Evolutionary conservation across 345 rosid genomes (phyloP).

Genomic region (Balakata baccata): DNA sequence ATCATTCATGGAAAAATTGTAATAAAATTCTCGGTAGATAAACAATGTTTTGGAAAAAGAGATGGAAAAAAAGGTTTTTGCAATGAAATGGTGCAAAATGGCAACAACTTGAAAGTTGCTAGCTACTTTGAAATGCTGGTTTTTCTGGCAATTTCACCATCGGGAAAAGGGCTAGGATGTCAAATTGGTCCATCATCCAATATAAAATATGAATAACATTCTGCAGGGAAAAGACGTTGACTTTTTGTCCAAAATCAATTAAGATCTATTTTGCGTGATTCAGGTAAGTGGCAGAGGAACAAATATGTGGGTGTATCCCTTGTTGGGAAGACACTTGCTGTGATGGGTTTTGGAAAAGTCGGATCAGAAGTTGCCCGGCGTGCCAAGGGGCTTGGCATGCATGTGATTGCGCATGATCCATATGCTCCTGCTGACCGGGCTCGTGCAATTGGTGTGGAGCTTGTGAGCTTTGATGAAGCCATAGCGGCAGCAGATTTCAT

Average conservation of each 20-base stretch:
- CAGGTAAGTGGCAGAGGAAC: conserved; percentile 27
- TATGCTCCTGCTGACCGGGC: conserved; percentile 31
- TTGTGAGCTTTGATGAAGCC: conserved; percentile 24
- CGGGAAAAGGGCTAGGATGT: no score
- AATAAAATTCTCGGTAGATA: no score
- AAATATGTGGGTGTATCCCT: conserved; percentile 30
- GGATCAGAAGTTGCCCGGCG: conserved; percentile 30
- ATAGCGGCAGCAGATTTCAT: conserved; percentile 28
- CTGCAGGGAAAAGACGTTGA: not conserved
- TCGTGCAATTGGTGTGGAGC: conserved; percentile 25
- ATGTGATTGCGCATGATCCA: conserved; percentile 31
- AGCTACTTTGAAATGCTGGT: no score
- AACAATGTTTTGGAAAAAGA: no score
- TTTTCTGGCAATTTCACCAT: no score
- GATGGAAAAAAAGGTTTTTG: no score
- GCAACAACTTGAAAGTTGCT: no score
- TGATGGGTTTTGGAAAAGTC: conserved; percentile 31
- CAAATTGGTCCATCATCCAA: no score
- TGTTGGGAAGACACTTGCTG: conserved; percentile 29
- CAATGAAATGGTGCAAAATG: no score
- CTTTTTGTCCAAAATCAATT: not conserved
- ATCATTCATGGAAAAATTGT: no score
- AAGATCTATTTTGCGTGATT: not conserved
- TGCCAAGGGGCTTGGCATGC: conserved; percentile 35
- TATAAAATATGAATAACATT: no score